A percentile compares a stretch with the other conserved stretches of the same genome.
These are phyloP conservation scores for Coemansia sp. DNA, from an alignment of 371 early-diverging fungal species.

Conservation along the genomic window DNA sequence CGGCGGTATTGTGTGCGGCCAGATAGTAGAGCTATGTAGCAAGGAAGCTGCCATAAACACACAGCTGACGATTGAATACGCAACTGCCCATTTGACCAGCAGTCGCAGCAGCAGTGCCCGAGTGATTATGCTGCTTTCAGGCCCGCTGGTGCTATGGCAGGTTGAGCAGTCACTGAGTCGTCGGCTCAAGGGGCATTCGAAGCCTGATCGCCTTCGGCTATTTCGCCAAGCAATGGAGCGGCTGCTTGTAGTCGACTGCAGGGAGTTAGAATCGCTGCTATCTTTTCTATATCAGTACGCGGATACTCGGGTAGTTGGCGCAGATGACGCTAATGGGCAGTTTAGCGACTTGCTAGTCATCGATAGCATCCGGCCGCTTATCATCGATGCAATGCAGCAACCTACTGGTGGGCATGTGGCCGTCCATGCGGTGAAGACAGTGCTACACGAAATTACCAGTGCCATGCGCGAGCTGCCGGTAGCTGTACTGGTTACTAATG, in stretches of 20 bases:
- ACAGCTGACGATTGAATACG: conserved; percentile 24
- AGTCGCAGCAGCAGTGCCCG: not conserved
- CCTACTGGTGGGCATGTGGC: conserved; percentile 14
- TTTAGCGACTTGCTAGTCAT: conserved; percentile 25
- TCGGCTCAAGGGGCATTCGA: not conserved
- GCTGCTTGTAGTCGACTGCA: conserved; percentile 31
- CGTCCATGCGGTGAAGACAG: conserved; percentile 27
- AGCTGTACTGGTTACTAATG: conserved; percentile 30
- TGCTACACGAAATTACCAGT: conserved; percentile 19
- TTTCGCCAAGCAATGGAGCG: conserved; percentile 28
- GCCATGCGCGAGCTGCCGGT: not conserved
- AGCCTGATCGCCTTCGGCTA: conserved; percentile 2
- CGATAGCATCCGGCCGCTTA: conserved; percentile 36
- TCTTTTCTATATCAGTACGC: conserved; percentile 29
- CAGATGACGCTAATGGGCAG: not conserved
- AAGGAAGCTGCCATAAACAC: conserved; percentile 15
- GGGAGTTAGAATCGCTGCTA: conserved; percentile 24
- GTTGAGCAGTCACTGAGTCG: conserved; percentile 12
- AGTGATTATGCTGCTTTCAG: conserved; percentile 27
- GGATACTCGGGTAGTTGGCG: not conserved
- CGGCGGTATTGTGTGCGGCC: conserved; percentile 27
- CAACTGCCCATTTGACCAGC: conserved; percentile 27
- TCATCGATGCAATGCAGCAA: conserved; percentile 20
- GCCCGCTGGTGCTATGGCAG: conserved; percentile 31
- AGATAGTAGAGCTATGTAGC: conserved; percentile 33